These are phyloP conservation scores for Pseudognaphalium luteoalbum DNA, from an alignment of 129 eudicot species.

Conservation along the genomic window DNA sequence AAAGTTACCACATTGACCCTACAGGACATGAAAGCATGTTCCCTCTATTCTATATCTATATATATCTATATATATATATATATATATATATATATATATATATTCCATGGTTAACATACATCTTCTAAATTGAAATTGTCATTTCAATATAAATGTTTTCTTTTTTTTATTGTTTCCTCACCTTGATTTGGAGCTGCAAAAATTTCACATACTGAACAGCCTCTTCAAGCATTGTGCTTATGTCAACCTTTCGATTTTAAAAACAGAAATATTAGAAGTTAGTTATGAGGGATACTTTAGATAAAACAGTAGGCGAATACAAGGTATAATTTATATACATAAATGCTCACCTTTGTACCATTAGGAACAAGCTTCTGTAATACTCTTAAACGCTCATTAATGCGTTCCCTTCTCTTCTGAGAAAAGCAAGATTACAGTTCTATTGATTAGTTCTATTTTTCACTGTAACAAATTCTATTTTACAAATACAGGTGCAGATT, in stretches of 20 bases:
- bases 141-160: too few relatives aligned
- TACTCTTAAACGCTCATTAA: constrained; percentile 66
- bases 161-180: constrained; percentile 17
- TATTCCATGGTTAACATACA: constrained; percentile 2
- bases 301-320: constrained; percentile 9
- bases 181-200: constrained; percentile 80
- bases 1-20: constrained; percentile 4
- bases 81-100: too few relatives aligned
- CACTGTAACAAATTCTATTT: neutral
- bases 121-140: neutral
- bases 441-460: constrained; percentile 8
- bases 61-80: too few relatives aligned
- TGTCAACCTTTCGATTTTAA: constrained; percentile 60
- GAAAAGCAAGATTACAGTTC: constrained; percentile 11
- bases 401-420: constrained; percentile 81
- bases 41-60: too few relatives aligned
- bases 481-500: neutral
- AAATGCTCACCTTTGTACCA: constrained; percentile 66
- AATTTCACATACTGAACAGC: constrained; percentile 72
- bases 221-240: constrained; percentile 95
- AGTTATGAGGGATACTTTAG: neutral
- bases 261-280: neutral
- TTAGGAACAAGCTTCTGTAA: constrained; percentile 78
- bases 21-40: neutral
- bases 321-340: neutral